Conservation (phyloP, 2,329 filamentous ascomycete genomes). For the Apiospora phragmitis region DNA sequence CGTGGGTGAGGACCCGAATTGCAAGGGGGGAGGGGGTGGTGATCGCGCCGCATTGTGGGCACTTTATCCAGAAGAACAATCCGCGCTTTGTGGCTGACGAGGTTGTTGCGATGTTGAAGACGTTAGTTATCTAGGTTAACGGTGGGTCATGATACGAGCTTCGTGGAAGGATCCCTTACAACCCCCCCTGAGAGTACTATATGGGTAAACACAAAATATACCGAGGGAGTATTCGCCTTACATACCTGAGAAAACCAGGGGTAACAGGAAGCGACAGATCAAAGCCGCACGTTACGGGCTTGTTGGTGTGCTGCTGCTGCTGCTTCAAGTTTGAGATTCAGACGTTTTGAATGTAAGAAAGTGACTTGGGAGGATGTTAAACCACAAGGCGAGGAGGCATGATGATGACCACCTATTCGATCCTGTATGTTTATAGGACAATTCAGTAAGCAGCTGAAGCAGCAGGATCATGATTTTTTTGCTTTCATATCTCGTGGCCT, state of each 20-base stretch:
- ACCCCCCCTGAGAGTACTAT: too few species aligned
- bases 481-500: constrained; percentile 8
- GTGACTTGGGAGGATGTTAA: too few species aligned
- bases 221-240: too few species aligned
- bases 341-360: too few species aligned
- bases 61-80: constrained; percentile 57
- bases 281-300: too few species aligned
- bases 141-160: background rate
- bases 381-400: background rate
- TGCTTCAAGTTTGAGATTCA: too few species aligned
- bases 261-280: too few species aligned
- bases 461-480: background rate
- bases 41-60: constrained; percentile 48
- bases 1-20: constrained; percentile 35
- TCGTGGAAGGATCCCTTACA: too few species aligned
- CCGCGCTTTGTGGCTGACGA: constrained; percentile 42
- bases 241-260: background rate
- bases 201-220: too few species aligned
- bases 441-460: background rate
- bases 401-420: background rate
- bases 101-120: background rate
- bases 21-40: constrained; percentile 37
- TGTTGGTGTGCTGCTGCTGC: too few species aligned
- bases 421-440: background rate
- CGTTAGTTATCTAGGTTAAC: background rate